Conservation (phyloP, 2,329 filamentous ascomycete genomes). For the Xylariaceae sp. region DNA sequence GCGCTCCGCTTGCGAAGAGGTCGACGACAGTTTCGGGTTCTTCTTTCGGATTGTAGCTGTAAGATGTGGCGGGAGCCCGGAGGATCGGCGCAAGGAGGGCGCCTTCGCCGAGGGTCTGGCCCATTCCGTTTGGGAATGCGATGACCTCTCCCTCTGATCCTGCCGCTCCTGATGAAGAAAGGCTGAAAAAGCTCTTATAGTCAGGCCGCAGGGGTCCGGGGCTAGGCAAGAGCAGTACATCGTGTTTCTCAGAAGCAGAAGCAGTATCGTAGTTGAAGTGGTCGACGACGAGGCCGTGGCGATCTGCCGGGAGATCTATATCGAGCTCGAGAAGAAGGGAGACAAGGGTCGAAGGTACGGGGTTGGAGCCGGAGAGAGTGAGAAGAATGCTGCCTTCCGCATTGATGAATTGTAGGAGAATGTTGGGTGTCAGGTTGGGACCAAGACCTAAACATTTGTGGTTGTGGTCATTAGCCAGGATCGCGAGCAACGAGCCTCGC, state of each 20-base stretch:
- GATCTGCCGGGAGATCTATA: constrained; percentile 83
- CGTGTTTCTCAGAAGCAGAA: constrained; percentile 81
- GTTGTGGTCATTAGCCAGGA: constrained; percentile 2
- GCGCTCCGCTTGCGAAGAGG: constrained; percentile 80
- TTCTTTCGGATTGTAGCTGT: constrained; percentile 93
- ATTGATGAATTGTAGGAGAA: constrained; percentile 90
- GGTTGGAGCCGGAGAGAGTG: constrained; percentile 74
- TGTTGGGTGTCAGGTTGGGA: constrained; percentile 82
- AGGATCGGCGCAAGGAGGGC: constrained; percentile 82
- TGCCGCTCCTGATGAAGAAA: constrained; percentile 50
- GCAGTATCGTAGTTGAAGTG: constrained; percentile 91
- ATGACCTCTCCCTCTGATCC: constrained; percentile 57
- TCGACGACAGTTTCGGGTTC: constrained; percentile 76
- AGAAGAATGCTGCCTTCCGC: constrained; percentile 89
- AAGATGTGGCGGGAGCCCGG: constrained; percentile 81
- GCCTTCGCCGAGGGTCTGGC: constrained; percentile 80
- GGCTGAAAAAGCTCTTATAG: constrained; percentile 78
- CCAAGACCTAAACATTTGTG: constrained; percentile 69
- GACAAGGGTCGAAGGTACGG: constrained; percentile 74
- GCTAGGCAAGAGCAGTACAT: constrained; percentile 80
- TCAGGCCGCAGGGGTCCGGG: constrained; percentile 70
- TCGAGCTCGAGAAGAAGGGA: constrained; percentile 87
- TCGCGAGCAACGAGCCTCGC: background rate
- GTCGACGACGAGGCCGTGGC: constrained; percentile 85
- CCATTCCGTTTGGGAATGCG: constrained; percentile 81